A percentile compares a stretch with the other conserved stretches of the same genome.
Evolutionary conservation across 2,329 filamentous ascomycete species (phyloP).

Genomic region (Fusarium avenaceum): DNA sequence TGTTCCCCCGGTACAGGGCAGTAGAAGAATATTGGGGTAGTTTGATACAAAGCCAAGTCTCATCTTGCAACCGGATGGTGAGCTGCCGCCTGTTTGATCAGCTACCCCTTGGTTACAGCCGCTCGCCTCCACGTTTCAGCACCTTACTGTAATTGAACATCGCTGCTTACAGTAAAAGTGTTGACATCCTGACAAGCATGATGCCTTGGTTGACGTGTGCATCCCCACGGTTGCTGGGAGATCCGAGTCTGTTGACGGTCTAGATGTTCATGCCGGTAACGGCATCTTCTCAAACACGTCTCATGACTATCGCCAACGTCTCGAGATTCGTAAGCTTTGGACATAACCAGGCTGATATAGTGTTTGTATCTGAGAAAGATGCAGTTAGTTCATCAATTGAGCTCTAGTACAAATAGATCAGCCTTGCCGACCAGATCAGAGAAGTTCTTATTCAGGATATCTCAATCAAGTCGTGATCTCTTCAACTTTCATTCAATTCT

Average conservation of each 20-base stretch:
- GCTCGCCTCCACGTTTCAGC: slow-evolving; percentile 32
- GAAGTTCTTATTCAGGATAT: slow-evolving; percentile 17
- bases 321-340: slow-evolving; percentile 18
- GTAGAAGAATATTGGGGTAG: slow-evolving; percentile 1
- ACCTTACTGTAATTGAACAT: slow-evolving; percentile 3
- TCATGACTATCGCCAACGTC: slow-evolving; percentile 27
- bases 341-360: slow-evolving; percentile 6
- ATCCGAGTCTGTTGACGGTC: background rate
- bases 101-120: slow-evolving; percentile 29
- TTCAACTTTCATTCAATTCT: slow-evolving; percentile 20
- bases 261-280: slow-evolving; percentile 5
- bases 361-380: background rate
- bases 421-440: slow-evolving; percentile 1
- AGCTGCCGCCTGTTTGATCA: slow-evolving; percentile 39
- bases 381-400: background rate
- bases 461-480: slow-evolving; percentile 13
- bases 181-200: background rate
- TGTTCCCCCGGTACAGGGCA: background rate
- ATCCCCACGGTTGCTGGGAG: background rate
- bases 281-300: slow-evolving; percentile 25
- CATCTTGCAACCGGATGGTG: slow-evolving; percentile 39
- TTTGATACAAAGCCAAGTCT: slow-evolving; percentile 33
- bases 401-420: slow-evolving; percentile 31
- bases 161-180: background rate
- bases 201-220: background rate